Conservation (phyloP, 352 stramenopile genomes). For the Phytophthora sp. region DNA sequence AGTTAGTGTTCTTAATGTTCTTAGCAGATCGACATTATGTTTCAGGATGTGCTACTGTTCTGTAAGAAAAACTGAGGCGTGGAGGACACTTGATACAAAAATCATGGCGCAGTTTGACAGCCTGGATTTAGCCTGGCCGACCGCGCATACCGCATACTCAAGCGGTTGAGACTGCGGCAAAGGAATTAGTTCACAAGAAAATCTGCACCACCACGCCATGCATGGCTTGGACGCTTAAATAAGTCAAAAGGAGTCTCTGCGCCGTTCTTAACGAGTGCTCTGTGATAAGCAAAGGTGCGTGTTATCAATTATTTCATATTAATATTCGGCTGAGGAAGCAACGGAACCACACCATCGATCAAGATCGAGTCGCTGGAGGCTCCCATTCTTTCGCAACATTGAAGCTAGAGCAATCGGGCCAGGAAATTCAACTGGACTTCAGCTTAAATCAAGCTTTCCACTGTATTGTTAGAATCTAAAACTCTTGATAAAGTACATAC, state of each 20-base stretch:
- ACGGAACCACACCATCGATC: conserved; percentile 4
- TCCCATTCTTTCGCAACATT: conserved; percentile 43
- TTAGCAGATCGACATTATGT: no score
- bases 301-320: background rate
- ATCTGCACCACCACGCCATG: conserved; percentile 3
- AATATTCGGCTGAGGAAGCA: background rate
- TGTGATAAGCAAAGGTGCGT: background rate
- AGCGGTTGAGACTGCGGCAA: conserved; percentile 36
- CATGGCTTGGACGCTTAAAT: conserved; percentile 36
- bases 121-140: conserved; percentile 24
- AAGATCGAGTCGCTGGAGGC: conserved; percentile 37
- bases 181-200: background rate
- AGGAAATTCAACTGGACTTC: conserved; percentile 35
- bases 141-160: conserved; percentile 46
- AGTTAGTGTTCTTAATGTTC: background rate
- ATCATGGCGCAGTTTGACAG: conserved; percentile 6
- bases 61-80: no score
- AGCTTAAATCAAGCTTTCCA: conserved; percentile 35
- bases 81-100: no score
- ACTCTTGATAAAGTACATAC: background rate
- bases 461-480: background rate
- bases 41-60: no score
- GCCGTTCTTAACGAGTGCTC: conserved; percentile 23
- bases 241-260: conserved; percentile 32
- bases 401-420: conserved; percentile 35